Percentiles rank a stretch among this genome's conserved stretches.
phyloP scores from a whole-genome alignment of 2,329 filamentous ascomycete genomes.

The Trichophyton mentagrophytes region DNA sequence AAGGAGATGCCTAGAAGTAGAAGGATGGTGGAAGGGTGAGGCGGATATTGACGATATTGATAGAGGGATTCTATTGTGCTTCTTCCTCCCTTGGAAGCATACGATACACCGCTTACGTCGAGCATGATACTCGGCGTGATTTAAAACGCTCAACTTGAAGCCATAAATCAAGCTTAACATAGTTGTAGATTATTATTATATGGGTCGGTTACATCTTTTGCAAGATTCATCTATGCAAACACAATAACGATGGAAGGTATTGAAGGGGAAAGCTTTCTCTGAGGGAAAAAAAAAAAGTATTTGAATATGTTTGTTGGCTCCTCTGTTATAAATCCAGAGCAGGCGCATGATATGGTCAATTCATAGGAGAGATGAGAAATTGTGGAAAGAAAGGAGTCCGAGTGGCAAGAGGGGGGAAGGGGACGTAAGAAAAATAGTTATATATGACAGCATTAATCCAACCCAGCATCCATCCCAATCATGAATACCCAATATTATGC shows the following conservation, averaged over 20 bases:
- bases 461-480: constrained; percentile 1
- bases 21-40: constrained; percentile 24
- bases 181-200: background rate
- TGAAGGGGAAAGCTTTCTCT: background rate
- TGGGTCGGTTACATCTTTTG: background rate
- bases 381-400: background rate
- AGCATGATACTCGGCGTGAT: background rate
- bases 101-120: background rate
- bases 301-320: background rate
- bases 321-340: background rate
- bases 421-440: background rate
- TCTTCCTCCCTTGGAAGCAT: no score
- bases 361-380: background rate
- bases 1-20: constrained; percentile 53
- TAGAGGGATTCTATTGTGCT: no score
- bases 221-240: background rate
- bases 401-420: background rate
- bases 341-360: background rate
- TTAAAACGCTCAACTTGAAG: background rate
- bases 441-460: constrained; percentile 7
- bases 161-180: background rate
- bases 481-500: constrained; percentile 3
- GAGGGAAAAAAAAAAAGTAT: background rate
- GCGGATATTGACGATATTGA: background rate
- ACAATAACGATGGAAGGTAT: background rate